phyloP scores from a whole-genome alignment of 1,284 basidiomycete species.

The Bjerkandera adusta region DNA sequence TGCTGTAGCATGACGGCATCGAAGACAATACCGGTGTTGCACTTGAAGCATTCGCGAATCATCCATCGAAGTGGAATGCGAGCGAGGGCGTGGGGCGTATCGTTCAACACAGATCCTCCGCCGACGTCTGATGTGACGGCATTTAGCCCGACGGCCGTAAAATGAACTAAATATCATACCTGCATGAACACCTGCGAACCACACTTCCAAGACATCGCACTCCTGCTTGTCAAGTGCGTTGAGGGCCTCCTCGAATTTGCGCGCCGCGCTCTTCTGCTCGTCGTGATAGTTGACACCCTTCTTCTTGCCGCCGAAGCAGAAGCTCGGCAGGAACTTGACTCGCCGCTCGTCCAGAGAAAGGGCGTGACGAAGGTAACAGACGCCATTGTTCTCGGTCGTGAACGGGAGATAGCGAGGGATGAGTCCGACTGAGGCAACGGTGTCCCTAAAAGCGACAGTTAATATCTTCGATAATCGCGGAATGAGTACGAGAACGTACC shows the following conservation, averaged over 20 bases:
- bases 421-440: slow-evolving; percentile 36
- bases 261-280: background rate
- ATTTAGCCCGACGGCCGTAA: slow-evolving; percentile 3
- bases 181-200: slow-evolving; percentile 20
- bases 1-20: slow-evolving; percentile 23
- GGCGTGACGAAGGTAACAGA: slow-evolving; percentile 38
- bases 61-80: slow-evolving; percentile 61
- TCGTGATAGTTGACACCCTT: slow-evolving; percentile 2
- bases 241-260: slow-evolving; percentile 4
- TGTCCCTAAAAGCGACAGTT: slow-evolving; percentile 26
- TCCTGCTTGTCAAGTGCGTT: slow-evolving; percentile 2
- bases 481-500: slow-evolving; percentile 18
- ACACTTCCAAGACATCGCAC: slow-evolving; percentile 19
- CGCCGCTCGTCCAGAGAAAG: slow-evolving; percentile 40
- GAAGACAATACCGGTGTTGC: slow-evolving; percentile 31
- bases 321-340: slow-evolving; percentile 18
- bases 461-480: slow-evolving; percentile 18
- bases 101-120: slow-evolving; percentile 49
- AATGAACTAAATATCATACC: slow-evolving; percentile 8
- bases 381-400: slow-evolving; percentile 32
- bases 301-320: slow-evolving; percentile 11
- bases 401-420: slow-evolving; percentile 37
- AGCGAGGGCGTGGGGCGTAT: slow-evolving; percentile 45
- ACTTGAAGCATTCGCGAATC: slow-evolving; percentile 49
- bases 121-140: slow-evolving; percentile 35